These are phyloP conservation scores for Mycena indigotica DNA, from an alignment of 768 basidiomycete genomes.

Conservation along the genomic window DNA sequence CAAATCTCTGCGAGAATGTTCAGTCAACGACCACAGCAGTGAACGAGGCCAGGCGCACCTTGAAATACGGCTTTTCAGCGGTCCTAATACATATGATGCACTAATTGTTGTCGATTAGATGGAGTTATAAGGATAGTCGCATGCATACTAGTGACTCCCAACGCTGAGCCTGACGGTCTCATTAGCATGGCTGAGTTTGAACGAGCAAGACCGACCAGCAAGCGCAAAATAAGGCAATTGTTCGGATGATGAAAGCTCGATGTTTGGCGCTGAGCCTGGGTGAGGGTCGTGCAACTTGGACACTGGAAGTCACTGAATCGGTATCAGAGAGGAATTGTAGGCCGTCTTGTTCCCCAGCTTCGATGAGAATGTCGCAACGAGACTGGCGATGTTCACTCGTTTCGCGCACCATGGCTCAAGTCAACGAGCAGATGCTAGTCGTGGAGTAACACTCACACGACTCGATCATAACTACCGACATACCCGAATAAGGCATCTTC, in stretches of 20 bases:
- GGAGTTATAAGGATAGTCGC: neutral
- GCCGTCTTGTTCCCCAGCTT: conserved; percentile 6
- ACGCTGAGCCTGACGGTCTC: conserved; percentile 52
- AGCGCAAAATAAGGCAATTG: conserved; percentile 67
- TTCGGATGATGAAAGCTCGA: conserved; percentile 52
- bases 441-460: too few species aligned
- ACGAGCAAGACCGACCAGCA: conserved; percentile 50
- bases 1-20: conserved; percentile 60
- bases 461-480: conserved; percentile 8
- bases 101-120: conserved; percentile 35
- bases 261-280: conserved; percentile 16
- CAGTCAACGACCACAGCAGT: conserved; percentile 42
- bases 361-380: conserved; percentile 31
- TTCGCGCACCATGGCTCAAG: conserved; percentile 9
- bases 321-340: conserved; percentile 14
- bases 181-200: neutral
- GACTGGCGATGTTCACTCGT: conserved; percentile 29
- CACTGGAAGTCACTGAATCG: conserved; percentile 21
- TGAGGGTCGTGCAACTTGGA: conserved; percentile 25
- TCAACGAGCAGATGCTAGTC: neutral
- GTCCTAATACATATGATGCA: conserved; percentile 74
- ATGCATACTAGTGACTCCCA: conserved; percentile 73
- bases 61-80: conserved; percentile 55
- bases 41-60: neutral
- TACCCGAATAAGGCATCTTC: too few species aligned